Evolutionary conservation across 306 rosid species (phyloP).

Genomic region (Dryas alaskensis): DNA sequence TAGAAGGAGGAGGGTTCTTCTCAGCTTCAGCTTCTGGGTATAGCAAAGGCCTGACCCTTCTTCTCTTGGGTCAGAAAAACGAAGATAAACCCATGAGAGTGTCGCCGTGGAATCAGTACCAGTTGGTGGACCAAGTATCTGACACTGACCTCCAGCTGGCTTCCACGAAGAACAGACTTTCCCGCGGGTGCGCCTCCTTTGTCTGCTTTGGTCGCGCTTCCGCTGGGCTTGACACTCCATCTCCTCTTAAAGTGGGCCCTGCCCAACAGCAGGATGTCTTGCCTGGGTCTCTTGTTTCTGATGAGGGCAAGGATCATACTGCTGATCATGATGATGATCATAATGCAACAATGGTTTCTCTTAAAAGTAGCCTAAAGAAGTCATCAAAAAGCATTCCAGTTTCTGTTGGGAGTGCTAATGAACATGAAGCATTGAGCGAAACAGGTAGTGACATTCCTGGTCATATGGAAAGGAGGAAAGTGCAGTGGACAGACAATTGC

Average conservation of each 20-base stretch:
- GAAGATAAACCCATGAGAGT: conserved; percentile 99
- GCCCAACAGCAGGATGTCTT: conserved; percentile 72
- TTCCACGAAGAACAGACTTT: conserved; percentile 65
- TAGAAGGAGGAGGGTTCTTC: conserved; percentile 98
- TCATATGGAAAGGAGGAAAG: conserved; percentile 66
- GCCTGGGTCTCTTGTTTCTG: conserved; percentile 48
- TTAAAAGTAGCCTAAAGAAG: conserved; percentile 84
- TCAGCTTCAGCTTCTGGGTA: conserved; percentile 98
- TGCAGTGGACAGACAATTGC: conserved; percentile 92
- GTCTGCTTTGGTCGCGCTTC: conserved; percentile 95
- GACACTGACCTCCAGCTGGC: conserved; percentile 97
- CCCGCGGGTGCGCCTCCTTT: conserved; percentile 91
- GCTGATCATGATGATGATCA: conserved; percentile 37
- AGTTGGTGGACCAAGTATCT: conserved; percentile 88
- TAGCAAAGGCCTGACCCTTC: conserved; percentile 95
- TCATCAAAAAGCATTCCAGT: conserved; percentile 38
- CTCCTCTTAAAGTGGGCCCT: conserved; percentile 88
- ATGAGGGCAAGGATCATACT: conserved; percentile 49
- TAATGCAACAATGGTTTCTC: conserved; percentile 45
- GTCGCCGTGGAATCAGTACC: conserved; percentile 97
- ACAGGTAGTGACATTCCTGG: conserved; percentile 38
- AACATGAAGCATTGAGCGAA: conserved; percentile 38
- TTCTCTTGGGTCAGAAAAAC: conserved; percentile 82
- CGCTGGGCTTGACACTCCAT: conserved; percentile 70
- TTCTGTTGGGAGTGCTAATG: conserved; percentile 46